These are phyloP conservation scores for Citeromyces hawaiiensis DNA, from an alignment of 1,139 yeast genomes.

Conservation along the genomic window DNA sequence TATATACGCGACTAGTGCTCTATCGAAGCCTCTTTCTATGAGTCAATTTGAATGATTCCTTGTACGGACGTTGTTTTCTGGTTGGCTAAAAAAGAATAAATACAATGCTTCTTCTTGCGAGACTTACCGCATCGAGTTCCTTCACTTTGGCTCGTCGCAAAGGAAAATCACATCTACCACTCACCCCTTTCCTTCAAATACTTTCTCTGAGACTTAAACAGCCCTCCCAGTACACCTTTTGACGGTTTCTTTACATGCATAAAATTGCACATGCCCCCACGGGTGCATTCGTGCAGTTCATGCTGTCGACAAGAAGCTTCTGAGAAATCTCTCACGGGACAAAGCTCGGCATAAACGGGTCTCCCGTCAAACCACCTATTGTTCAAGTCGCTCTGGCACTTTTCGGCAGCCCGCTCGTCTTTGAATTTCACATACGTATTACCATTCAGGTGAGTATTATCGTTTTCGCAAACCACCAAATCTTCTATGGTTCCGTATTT, in stretches of 20 bases:
- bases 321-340: constrained; percentile 59
- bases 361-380: constrained; percentile 71
- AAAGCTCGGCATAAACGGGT: constrained; percentile 73
- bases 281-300: constrained; percentile 29
- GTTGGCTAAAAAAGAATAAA: no score
- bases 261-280: constrained; percentile 80
- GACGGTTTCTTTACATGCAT: constrained; percentile 65
- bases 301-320: constrained; percentile 54
- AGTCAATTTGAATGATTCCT: no score
- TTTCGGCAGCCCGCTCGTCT: constrained; percentile 41
- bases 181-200: constrained; percentile 7
- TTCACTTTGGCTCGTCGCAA: no score
- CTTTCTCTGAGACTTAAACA: constrained; percentile 27
- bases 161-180: constrained; percentile 2
- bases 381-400: constrained; percentile 49
- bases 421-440: constrained; percentile 64
- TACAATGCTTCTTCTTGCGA: no score
- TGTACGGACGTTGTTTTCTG: no score
- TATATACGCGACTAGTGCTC: no score
- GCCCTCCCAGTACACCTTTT: constrained; percentile 22
- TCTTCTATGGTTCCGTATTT: constrained; percentile 50
- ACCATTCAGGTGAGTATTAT: constrained; percentile 71
- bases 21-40: no score
- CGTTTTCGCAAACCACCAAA: constrained; percentile 72
- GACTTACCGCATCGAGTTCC: no score